Evolutionary conservation across 2,329 filamentous ascomycete species (phyloP), one percentile per base, ranked within the genome.

Genomic region (Stagonosporopsis chrysanthemi): DNA sequence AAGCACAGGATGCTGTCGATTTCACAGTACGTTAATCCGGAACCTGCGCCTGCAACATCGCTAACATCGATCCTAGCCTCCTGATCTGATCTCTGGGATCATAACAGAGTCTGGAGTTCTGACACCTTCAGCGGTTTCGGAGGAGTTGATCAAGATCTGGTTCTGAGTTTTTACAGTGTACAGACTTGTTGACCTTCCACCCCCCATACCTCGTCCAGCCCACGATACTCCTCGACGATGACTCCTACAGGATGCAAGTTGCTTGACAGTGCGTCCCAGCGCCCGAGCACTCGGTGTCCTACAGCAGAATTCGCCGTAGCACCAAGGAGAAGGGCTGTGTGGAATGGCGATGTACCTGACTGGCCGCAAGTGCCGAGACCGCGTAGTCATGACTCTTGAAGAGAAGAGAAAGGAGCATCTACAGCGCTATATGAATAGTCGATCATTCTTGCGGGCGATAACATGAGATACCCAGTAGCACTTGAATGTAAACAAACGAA

Each of bases 61-160:
- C 62, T 67, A 48, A 68, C 12, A 43, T 5, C 41, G 0, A 29
- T 6, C 35, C n/a, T 33, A 90, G 81, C 88, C 89, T 6, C 88
- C 88, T 2, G 82, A 87, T 44, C 76, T 90, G 31, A 88, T 92
- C 60, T 87, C 87, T 9, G 88, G 88, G 28, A 85, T 92, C 65
- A 89, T 92, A 65, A 92, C 90, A 1, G 90, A 93, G 74, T 87
- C 86, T 47, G 90, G 90, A 42, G 85, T 91, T 45, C 83, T 90
- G 63, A 84, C 88, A 40, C 88, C 89, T 0, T 86, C 84, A 55
- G 88, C 88, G 24, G 88, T 90, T 31, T 87, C 87, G 56, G 88
- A 90, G 68, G 86, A 90, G 74, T 78, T 91, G 41, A 88, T 90
- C 65, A 86, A 87, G 71, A 88, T 88, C 51, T 83, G 81, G 80